Percentiles rank a stretch among this genome's conserved stretches.
Conservation (phyloP, 73 alveolate species). For the Paramecium caudatum region DNA sequence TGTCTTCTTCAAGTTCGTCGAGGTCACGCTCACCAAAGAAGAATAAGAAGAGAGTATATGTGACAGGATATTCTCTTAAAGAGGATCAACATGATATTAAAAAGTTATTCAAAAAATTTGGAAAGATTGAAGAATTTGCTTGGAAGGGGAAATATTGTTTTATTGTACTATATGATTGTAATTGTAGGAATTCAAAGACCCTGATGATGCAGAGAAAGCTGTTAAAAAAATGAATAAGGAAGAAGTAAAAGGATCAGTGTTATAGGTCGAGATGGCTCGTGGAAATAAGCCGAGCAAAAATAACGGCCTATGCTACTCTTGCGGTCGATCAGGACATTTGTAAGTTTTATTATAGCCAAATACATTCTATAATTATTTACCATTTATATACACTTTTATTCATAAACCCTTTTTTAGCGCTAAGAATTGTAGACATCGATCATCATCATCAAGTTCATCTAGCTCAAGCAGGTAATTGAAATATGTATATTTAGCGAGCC, state of each 20-base stretch:
- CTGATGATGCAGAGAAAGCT: constrained; percentile 67
- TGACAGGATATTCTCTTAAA: constrained; percentile 68
- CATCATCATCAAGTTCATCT: constrained; percentile 66
- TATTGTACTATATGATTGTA: constrained; percentile 4
- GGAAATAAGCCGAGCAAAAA: constrained; percentile 69
- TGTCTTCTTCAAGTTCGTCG: constrained; percentile 58
- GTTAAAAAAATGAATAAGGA: constrained; percentile 64
- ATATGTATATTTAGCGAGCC: constrained; percentile 27
- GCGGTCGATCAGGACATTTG: constrained; percentile 68
- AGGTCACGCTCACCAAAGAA: constrained; percentile 66
- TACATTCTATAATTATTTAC: not conserved
- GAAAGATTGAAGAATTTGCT: constrained; percentile 66
- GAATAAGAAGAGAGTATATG: constrained; percentile 65
- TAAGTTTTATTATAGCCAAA: not conserved
- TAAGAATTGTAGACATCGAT: constrained; percentile 59
- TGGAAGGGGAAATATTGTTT: constrained; percentile 72
- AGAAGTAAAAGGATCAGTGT: constrained; percentile 59
- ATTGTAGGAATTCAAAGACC: constrained; percentile 59
- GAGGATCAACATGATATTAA: constrained; percentile 67
- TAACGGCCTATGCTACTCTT: constrained; percentile 56
- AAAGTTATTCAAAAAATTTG: constrained; percentile 57
- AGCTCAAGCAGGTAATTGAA: constrained; percentile 42
- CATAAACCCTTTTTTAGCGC: constrained; percentile 47
- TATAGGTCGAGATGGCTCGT: constrained; percentile 66
- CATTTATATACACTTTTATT: not conserved